phyloP scores from a whole-genome alignment of 78 protist genomes.

The Dictyostelium citrinum region DNA sequence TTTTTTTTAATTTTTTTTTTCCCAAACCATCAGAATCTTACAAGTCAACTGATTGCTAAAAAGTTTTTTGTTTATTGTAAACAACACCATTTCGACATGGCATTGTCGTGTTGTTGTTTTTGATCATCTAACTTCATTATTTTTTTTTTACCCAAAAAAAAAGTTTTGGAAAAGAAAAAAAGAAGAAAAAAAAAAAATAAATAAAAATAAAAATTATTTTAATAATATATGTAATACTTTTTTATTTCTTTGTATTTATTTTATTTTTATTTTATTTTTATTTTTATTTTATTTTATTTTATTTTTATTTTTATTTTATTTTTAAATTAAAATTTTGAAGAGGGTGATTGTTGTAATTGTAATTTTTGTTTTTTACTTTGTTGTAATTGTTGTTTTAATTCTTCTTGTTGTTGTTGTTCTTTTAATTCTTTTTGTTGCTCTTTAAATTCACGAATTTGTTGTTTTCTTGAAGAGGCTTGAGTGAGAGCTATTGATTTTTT shows the following conservation, averaged over 20 bases:
- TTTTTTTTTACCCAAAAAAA: no score
- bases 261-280: background rate
- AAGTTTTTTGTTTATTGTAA: no score
- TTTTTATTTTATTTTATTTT: background rate
- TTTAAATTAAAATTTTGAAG: background rate
- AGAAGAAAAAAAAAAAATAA: no score
- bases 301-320: background rate
- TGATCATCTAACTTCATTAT: no score
- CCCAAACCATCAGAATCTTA: background rate
- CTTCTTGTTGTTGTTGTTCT: constrained; percentile 38
- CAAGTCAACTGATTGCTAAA: no score
- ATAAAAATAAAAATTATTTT: no score
- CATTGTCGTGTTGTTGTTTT: no score
- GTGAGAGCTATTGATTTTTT: constrained; percentile 17
- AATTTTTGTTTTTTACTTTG: background rate
- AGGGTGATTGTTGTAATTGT: background rate
- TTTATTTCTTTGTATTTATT: no score
- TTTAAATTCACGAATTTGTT: background rate
- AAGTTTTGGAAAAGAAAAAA: no score
- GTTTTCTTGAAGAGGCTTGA: background rate
- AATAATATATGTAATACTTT: no score
- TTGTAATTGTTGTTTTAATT: constrained; percentile 24
- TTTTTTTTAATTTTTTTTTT: background rate
- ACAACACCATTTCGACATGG: no score
- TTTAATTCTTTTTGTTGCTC: constrained; percentile 15